These are phyloP conservation scores for Chloridella minuta DNA, from an alignment of 352 stramenopile genomes.

Conservation along the genomic window DNA sequence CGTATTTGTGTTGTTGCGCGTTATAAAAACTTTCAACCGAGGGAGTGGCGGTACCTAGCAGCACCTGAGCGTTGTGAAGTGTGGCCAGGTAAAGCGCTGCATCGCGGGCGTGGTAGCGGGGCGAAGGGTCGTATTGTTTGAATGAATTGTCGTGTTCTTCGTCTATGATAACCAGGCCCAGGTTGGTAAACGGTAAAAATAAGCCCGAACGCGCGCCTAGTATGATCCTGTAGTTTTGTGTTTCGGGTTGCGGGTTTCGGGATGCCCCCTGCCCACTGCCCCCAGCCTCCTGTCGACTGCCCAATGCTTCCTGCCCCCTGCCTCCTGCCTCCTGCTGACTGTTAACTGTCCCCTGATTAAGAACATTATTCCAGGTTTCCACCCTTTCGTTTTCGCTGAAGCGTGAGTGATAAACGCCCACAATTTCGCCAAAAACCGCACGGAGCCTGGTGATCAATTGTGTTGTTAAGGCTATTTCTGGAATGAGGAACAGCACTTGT, in stretches of 20 bases:
- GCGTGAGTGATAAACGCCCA: background rate
- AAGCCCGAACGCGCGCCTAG: background rate
- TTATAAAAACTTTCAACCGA: background rate
- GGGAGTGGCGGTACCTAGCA: background rate
- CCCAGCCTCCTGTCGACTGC: background rate
- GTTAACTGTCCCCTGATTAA: background rate
- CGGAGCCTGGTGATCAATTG: background rate
- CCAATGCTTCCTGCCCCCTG: background rate
- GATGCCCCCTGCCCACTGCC: background rate
- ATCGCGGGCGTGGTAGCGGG: background rate
- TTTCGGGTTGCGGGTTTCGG: background rate
- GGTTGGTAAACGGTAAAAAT: background rate
- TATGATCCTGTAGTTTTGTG: background rate
- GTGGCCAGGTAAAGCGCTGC: background rate
- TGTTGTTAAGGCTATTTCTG: background rate
- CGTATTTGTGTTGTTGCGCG: background rate
- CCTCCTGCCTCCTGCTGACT: background rate
- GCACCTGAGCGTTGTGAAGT: background rate
- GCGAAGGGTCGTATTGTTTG: background rate
- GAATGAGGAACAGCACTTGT: background rate
- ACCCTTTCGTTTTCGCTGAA: background rate
- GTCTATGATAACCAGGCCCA: background rate
- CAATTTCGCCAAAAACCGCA: background rate
- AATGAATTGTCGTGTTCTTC: background rate
- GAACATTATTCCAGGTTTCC: background rate